Base-by-base conservation (phyloP, 2,329 filamentous ascomycete species). In the Decorospora gaudefroyi region DNA sequence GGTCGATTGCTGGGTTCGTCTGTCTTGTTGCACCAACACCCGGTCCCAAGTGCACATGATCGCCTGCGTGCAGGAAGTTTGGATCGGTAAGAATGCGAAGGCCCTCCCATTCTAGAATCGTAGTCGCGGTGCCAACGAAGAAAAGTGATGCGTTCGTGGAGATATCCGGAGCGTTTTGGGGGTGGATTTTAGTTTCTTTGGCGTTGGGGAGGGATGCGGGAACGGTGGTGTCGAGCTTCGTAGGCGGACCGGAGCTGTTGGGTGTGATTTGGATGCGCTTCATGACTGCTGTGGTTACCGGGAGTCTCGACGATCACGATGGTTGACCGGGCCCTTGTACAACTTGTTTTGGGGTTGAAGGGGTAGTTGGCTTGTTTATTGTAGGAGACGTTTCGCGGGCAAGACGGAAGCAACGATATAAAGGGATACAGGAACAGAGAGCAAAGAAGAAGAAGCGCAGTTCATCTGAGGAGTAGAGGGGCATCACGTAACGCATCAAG, bases 21-120 rank as follows among this genome's bases (percentile, higher is more conserved):
- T 68, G 64, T 2, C 83, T 73, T 16, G 72, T 74, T 1, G 74
- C 78, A 2, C 74, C 78, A 2, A 86, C 81, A 1, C 82, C 82
- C 0, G 83, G 83, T 0, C 83, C 84, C 1, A 86, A 76, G 61
- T 86, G 83, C 6, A 86, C 82, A 54, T 86, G 80, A 56, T 85
- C 82, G 21, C 83, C 82, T 1, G 77, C 77, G 55, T 85, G 83
- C 0, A 87, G 74, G 66, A 87, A 86, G 50, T 67, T 65, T 8
- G 62, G 64, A 44, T 74, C 79, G 0, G 80, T 83, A 34, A 83
- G 73, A 48, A 83, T 72, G 19, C 78, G 74, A 32, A 79, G 63
- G 29, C 74, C 76, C 47, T 73, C 64, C 76, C 77, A 82, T 61
- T 80, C 74, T 28, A 82, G 65, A 26, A 83, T 70, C 0, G 78